Conservation (phyloP, 495 filamentous ascomycete species). For the Cercophora newfieldiana region DNA sequence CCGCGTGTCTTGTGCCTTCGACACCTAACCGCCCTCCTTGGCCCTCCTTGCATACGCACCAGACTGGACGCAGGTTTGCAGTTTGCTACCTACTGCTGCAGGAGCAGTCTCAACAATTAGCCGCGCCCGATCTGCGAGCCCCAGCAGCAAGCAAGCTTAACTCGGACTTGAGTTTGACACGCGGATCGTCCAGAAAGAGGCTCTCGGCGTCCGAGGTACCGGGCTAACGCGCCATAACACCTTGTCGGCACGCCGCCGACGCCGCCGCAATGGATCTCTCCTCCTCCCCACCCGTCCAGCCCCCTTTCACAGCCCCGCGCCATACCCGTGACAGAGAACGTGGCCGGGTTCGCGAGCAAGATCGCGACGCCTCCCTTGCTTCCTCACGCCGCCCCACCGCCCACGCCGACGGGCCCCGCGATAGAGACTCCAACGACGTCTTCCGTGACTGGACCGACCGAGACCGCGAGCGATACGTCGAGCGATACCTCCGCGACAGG, state of each 20-base stretch:
- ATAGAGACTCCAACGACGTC: slow-evolving; percentile 29
- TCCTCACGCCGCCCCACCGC: slow-evolving; percentile 19
- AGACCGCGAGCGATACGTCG: slow-evolving; percentile 32
- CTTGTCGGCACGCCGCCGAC: slow-evolving; percentile 23
- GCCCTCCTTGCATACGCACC: slow-evolving; percentile 20
- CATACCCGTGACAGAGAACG: slow-evolving; percentile 35
- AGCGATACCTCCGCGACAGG: slow-evolving; percentile 33
- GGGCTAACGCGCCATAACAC: slow-evolving; percentile 27
- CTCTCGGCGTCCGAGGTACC: slow-evolving; percentile 14
- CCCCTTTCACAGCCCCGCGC: slow-evolving; percentile 35
- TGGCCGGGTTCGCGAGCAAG: slow-evolving; percentile 21
- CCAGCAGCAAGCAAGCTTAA: slow-evolving; percentile 6
- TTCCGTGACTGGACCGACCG: slow-evolving; percentile 33
- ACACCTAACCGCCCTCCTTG: slow-evolving; percentile 21
- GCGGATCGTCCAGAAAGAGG: slow-evolving; percentile 14
- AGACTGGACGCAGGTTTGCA: slow-evolving; percentile 6
- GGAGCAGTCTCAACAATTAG: slow-evolving; percentile 29
- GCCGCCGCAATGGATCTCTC: slow-evolving; percentile 32
- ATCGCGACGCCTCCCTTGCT: slow-evolving; percentile 10
- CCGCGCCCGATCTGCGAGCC: slow-evolving; percentile 18
- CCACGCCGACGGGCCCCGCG: slow-evolving; percentile 17
- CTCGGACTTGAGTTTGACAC: slow-evolving; percentile 16
- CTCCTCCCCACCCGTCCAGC: slow-evolving; percentile 22
- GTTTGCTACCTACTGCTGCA: slow-evolving; percentile 32
- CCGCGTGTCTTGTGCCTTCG: background rate